These are phyloP conservation scores for Candida frijolesensis DNA, from an alignment of 1,139 yeast genomes.

Conservation along the genomic window DNA sequence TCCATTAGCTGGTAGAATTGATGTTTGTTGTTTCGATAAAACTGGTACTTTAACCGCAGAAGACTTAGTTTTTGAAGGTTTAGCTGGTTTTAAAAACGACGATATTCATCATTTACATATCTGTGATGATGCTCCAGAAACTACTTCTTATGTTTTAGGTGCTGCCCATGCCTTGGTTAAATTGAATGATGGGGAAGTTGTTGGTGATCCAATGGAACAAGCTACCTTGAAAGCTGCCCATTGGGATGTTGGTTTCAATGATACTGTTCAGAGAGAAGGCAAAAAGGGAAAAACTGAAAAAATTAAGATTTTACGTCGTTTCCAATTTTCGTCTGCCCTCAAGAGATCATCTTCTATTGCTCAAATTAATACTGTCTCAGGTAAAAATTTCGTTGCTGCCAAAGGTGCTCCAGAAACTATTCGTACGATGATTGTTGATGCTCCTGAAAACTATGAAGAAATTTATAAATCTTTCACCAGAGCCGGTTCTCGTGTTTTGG, in stretches of 20 bases:
- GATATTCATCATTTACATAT: conserved; percentile 60
- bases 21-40: conserved; percentile 97
- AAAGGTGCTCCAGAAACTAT: conserved; percentile 91
- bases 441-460: conserved; percentile 83
- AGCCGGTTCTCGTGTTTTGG: conserved; percentile 94
- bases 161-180: conserved; percentile 95
- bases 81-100: conserved; percentile 73
- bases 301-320: conserved; percentile 82
- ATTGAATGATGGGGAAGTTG: conserved; percentile 94
- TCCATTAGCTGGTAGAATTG: conserved; percentile 97
- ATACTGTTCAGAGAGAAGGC: conserved; percentile 52
- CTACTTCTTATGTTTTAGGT: conserved; percentile 78
- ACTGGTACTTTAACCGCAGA: conserved; percentile 99
- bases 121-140: conserved; percentile 62
- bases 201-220: conserved; percentile 99
- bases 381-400: conserved; percentile 71
- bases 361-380: conserved; percentile 49
- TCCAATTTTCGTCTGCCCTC: conserved; percentile 94
- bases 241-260: conserved; percentile 82
- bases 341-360: conserved; percentile 94
- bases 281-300: conserved; percentile 47
- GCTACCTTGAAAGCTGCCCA: conserved; percentile 87
- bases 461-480: conserved; percentile 90
- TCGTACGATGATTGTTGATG: conserved; percentile 67
- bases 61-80: conserved; percentile 93